Percentiles rank a stretch among this genome's conserved stretches.
Conservation (phyloP, 176 grass and related monocot species). For the Eleusine coracana region DNA sequence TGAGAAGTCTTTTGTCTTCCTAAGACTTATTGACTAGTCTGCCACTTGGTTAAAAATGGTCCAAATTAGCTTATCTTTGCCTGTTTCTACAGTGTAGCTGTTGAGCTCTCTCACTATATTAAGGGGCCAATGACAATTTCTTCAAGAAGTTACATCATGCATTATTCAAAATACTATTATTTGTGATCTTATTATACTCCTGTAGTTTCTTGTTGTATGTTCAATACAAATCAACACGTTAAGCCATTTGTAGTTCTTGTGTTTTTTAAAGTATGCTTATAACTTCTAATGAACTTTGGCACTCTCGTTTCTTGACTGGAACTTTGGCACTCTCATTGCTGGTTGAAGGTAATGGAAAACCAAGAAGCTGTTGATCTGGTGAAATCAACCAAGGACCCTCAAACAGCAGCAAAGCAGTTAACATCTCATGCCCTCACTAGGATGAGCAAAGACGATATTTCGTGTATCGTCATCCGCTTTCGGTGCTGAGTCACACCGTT, state of each 20-base stretch:
- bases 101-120: background rate
- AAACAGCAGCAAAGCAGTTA: conserved; percentile 70
- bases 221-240: background rate
- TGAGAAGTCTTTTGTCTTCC: background rate
- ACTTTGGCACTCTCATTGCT: conserved; percentile 11
- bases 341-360: conserved; percentile 76
- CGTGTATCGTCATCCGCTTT: conserved; percentile 84
- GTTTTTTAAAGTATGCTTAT: background rate
- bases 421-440: conserved; percentile 59
- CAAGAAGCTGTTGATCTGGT: conserved; percentile 79
- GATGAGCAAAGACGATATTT: conserved; percentile 76
- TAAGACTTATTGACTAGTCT: background rate
- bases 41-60: background rate
- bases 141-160: background rate
- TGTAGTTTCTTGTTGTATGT: background rate
- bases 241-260: background rate
- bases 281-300: background rate
- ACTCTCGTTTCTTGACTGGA: background rate
- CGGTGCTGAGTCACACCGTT: conserved; percentile 41
- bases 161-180: background rate
- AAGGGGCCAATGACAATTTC: background rate
- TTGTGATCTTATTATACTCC: background rate
- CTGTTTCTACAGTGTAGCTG: background rate
- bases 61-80: background rate
- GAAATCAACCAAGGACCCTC: conserved; percentile 78